Base-by-base conservation (phyloP, 2,329 filamentous ascomycete species). In the Trichoderma koningiopsis region DNA sequence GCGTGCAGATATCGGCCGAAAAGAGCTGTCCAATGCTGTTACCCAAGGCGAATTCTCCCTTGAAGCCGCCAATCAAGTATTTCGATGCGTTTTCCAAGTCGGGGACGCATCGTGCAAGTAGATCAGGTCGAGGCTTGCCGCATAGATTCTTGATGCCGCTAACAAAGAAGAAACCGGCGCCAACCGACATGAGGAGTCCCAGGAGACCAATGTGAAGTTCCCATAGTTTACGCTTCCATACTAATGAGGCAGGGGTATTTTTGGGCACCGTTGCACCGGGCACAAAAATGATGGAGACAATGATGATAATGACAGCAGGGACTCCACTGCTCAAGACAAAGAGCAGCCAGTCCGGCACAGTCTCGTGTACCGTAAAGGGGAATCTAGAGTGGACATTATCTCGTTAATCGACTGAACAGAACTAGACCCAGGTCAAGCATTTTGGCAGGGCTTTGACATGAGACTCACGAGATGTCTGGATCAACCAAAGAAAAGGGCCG, bases 151-250 rank as follows among this genome's bases (percentile, higher is more conserved):
- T 97, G 85, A 97, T 89, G 62, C 91, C 92, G 74, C 93, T 89
- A 0, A 94, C 95, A 74, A 96, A 89, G 79, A 96, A 89, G 83
- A 92, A 96, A 5, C 91, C 87, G 2, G 88, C 84, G 2, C 90
- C 88, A 11, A 93, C 83, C 3, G 92, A 88, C 22, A 97, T 83
- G 0, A 85, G 92, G 3, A 97, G 85, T 0, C 94, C 94, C 75
- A 97, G 88, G 88, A 91, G 93, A 70, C 92, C 94, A 2, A 89
- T 89, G 77, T 97, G 93, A 78, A 92, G 89, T 79, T 97, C 94
- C 94, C 95, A 97, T 1, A 97, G 79, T 81, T 96, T 97, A 72
- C 92, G 87, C 77, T 87, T 88, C 89, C 92, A 94, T 56, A 94
- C 84, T 66, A 92, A 80, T 4, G 85, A 79, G 72, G 85, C 85